Percentiles rank a stretch among this genome's conserved stretches.
Conservation (phyloP, 352 stramenopile species). For the Globisporangium heterothallicum region DNA sequence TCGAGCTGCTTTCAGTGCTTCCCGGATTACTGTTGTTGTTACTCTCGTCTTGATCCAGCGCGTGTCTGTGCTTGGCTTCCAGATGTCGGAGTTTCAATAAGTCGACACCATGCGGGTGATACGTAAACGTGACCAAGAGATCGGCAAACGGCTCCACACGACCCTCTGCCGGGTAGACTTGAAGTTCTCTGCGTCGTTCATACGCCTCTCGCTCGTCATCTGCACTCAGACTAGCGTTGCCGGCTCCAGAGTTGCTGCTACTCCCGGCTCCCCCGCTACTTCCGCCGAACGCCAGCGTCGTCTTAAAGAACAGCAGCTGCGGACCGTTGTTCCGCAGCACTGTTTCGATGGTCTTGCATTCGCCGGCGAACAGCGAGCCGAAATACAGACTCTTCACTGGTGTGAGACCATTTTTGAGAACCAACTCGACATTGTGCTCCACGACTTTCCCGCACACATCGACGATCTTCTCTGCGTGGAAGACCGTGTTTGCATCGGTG, state of each 20-base stretch:
- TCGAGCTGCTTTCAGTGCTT: neutral
- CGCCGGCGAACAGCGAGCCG: constrained; percentile 64
- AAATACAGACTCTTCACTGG: constrained; percentile 56
- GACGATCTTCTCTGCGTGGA: constrained; percentile 54
- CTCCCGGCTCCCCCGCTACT: constrained; percentile 1
- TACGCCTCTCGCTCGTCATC: constrained; percentile 68
- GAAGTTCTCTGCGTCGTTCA: constrained; percentile 64
- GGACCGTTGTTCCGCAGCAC: constrained; percentile 76
- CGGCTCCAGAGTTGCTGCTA: constrained; percentile 4
- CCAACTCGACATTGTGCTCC: constrained; percentile 81
- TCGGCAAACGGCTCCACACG: constrained; percentile 60
- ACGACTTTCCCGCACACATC: constrained; percentile 79
- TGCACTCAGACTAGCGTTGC: neutral
- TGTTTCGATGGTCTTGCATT: constrained; percentile 51
- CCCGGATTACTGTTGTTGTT: constrained; percentile 9
- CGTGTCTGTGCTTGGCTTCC: constrained; percentile 15
- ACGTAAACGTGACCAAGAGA: constrained; percentile 37
- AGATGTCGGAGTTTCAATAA: constrained; percentile 21
- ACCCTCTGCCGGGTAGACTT: constrained; percentile 46
- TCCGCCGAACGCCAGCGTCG: constrained; percentile 40
- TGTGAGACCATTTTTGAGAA: constrained; percentile 41
- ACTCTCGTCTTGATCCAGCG: constrained; percentile 7
- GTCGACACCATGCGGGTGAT: constrained; percentile 38
- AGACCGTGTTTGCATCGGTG: neutral
- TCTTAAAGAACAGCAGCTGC: constrained; percentile 55